A percentile compares a stretch with the other conserved stretches of the same genome.
These are phyloP conservation scores for Aaosphaeria pasadenensis DNA, from an alignment of 2,329 filamentous ascomycete genomes.

Conservation along the genomic window DNA sequence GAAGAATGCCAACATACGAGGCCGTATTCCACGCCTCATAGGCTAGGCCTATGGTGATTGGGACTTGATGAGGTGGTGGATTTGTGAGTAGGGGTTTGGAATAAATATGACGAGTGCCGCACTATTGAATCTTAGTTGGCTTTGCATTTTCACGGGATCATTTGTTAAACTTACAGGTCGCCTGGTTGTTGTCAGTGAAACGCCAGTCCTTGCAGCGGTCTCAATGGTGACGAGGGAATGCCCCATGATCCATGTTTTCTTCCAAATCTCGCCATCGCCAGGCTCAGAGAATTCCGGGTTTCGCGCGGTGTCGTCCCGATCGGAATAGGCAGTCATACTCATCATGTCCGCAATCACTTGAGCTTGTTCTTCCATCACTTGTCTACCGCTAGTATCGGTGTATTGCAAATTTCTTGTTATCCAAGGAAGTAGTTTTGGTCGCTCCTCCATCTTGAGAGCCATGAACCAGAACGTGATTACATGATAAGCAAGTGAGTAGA, in stretches of 20 bases:
- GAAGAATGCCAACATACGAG: constrained; percentile 62
- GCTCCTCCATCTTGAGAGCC: constrained; percentile 78
- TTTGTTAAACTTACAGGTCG: constrained; percentile 65
- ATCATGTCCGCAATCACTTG: constrained; percentile 93
- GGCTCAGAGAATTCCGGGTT: constrained; percentile 64
- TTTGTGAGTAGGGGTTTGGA: constrained; percentile 34
- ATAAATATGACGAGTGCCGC: constrained; percentile 42
- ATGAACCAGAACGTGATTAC: constrained; percentile 98
- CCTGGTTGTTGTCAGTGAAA: constrained; percentile 68
- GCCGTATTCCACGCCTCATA: constrained; percentile 44
- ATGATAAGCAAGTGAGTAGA: constrained; percentile 90
- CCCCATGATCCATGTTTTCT: constrained; percentile 69
- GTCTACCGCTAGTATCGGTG: constrained; percentile 69
- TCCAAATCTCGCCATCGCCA: constrained; percentile 63
- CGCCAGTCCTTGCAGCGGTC: constrained; percentile 64
- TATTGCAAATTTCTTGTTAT: constrained; percentile 82
- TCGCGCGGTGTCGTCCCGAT: constrained; percentile 72
- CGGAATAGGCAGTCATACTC: constrained; percentile 82
- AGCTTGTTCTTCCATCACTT: constrained; percentile 84
- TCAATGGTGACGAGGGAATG: constrained; percentile 73
- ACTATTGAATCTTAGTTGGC: constrained; percentile 12
- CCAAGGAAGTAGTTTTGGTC: constrained; percentile 81
- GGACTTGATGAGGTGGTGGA: constrained; percentile 40
- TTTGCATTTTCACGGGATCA: not conserved
- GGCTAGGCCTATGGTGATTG: constrained; percentile 37